Evolutionary conservation across 225 moss, liverwort and hornwort genomes (phyloP), one percentile per base, ranked within the genome.

Genomic region (Anthoceros angustus): DNA sequence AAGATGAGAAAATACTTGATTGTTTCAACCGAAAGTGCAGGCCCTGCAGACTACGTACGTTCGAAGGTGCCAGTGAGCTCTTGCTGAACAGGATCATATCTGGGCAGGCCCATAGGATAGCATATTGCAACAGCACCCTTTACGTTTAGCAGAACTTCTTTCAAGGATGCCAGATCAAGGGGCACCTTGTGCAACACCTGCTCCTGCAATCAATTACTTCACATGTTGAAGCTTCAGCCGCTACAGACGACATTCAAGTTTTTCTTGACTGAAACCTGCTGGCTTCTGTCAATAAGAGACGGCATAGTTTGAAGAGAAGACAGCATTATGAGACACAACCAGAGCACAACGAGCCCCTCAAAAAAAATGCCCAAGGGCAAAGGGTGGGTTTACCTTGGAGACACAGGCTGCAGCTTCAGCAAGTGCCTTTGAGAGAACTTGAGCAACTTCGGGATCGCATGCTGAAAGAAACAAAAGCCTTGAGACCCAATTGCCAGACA

Each of bases 121-220:
- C 90, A 94, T 61, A 94, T 90, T 75, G 80, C 82, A 14, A 88
- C 72, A 20, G 86, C 87, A 64, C 84, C 94, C 66, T 79, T 87
- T 0, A 88, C 70, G 39, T 74, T 67, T 62, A 76, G 73, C 63
- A 94, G 72, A 15, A 77, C 70, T 10, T 90, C 86, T 68, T 82
- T 90, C 39, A 94, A 67, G 81, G 79, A 77, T 23, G 49, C 15
- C 20, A 77, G 39, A 42, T 83, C 88, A 40, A 94, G 42, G 15
- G 65, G 62, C 0, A 75, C 69, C 66, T 79, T 88, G n/a, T 80
- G 75, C 41, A 75, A 26, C 3, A 83, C 83, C 63, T 88, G 86
- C 42, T 79, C 84, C 94, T 88, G 73, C 64, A 39, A 20, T 8
- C 9, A 69, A 12, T 25, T 46, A 23, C 25, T 15, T 8, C 41